Evolutionary conservation across 441 rosid genomes (phyloP), one percentile per base, ranked within the genome.

Genomic region (Manihot esculenta): DNA sequence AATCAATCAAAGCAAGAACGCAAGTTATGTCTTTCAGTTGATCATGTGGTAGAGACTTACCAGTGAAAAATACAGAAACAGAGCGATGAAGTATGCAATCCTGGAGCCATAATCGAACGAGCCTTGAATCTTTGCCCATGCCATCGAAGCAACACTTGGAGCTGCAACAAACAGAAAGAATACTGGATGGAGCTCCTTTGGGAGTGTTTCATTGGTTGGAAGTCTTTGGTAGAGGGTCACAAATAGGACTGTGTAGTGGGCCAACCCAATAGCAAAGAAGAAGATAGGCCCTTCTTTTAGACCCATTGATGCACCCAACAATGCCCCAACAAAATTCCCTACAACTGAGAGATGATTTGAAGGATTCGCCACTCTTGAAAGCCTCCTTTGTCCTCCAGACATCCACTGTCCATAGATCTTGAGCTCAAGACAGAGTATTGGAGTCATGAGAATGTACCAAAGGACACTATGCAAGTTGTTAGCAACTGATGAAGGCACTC

Each of bases 381-480:
- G 97, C 77, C 97, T 81, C 60, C 97, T 55, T 66, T 87, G 94
- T 1, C 98, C 96, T 7, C 96, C 95, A 0, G 90, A 90, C 92
- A 94, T 90, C 99, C 97, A 94, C 72, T 94, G 99, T 49, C 99
- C 97, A 30, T 94, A 94, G 26, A 94, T 89, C 71, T 92, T 94
- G 42, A 94, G 88, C 80, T 90, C 97, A 3, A 92, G 84, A 67
- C 72, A 70, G 64, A 94, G 83, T 66, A 90, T 53, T 0, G 99
- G 99, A n/a, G 87, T 65, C 96, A 94, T 92, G 4, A 94, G 84
- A 66, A 92, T 61, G 74, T 92, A 94, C 97, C 99, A 94, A 20
- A 89, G 85, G 1, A 73, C 57, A n/a, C 65, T 47, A 6, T 80
- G 95, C 60, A 86, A 85, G 47, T 62, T 64, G 11, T 78, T 63